A percentile compares a stretch with the other conserved stretches of the same genome.
Conservation (phyloP, 2,329 filamentous ascomycete genomes). For the Colletotrichum tofieldiae region DNA sequence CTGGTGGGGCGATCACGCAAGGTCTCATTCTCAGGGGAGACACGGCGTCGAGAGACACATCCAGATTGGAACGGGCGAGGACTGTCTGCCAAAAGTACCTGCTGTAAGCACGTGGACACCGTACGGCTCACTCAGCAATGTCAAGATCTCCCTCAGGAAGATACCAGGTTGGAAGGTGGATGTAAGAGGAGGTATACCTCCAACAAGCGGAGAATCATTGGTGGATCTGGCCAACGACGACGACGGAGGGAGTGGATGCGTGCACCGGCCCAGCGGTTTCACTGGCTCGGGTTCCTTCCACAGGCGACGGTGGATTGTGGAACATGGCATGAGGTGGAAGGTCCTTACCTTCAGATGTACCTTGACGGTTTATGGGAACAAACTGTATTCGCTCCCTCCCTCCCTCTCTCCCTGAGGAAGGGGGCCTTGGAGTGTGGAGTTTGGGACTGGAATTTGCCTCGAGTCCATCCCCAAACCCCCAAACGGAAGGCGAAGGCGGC, state of each 20-base stretch:
- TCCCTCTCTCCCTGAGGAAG: neutral
- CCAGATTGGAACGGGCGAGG: neutral
- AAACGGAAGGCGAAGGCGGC: neutral
- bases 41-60: neutral
- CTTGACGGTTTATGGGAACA: neutral
- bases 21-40: conserved; percentile 7
- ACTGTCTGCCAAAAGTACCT: neutral
- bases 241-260: conserved; percentile 11
- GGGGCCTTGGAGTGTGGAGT: neutral
- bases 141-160: neutral
- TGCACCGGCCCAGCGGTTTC: conserved; percentile 29
- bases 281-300: conserved; percentile 36
- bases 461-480: neutral
- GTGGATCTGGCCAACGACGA: conserved; percentile 19
- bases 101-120: neutral
- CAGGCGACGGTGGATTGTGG: neutral
- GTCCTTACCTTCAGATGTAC: neutral
- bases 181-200: neutral
- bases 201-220: conserved; percentile 16
- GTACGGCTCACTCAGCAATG: neutral
- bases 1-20: conserved; percentile 32
- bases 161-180: conserved; percentile 12
- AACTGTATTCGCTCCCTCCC: no score
- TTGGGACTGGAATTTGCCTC: neutral
- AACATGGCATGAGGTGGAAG: neutral